Base-by-base conservation (phyloP, 768 basidiomycete species). In the Terana coerulea region DNA sequence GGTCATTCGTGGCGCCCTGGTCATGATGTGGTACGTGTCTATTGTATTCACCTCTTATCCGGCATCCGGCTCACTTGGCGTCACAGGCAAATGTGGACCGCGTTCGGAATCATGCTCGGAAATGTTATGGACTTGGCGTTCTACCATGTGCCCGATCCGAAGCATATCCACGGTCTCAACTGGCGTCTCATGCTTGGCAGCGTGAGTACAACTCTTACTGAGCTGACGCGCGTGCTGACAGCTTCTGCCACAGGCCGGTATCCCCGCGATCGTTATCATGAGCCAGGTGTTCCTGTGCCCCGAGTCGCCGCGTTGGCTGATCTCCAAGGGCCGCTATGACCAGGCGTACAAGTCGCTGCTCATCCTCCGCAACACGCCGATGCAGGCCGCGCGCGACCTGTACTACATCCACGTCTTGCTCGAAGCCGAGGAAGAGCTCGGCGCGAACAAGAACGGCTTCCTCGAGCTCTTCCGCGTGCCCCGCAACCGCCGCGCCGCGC, bases 291-390 rank as follows among this genome's bases (percentile, higher is more conserved):
- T 69, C 64, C 67, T 69, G 35, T 73, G 72, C 34, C 76, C 76
- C 2, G 90, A 92, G 68, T 90, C 86, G 0, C 91, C 91, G 3
- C 81, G 91, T 60, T 94, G 91, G 91, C 75, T 86, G 21, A 86
- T 94, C 74, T 80, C 80, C 64, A 89, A 91, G 66, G 79, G 77
- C 42, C 81, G 85, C 12, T 86, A 91, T 61, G 69, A 67, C 3
- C 74, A 84, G 2, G 91, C 91, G 0, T 92, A 75, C 63, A 64
- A 72, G 3, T 67, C 69, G 2, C 79, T 93, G 47, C 67, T 69
- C 47, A 81, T 85, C 26, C 77, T 94, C 6, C 80, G 91, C 34
- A 78, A 81, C 62, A 79, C 76, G 54, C 75, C 74, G 9, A 68
- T 93, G 5, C 86, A 91, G 59, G 91, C 91, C 7, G 91, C 91